These are phyloP conservation scores for Leishmania turanica DNA, from an alignment of 208 protist species.

Conservation along the genomic window DNA sequence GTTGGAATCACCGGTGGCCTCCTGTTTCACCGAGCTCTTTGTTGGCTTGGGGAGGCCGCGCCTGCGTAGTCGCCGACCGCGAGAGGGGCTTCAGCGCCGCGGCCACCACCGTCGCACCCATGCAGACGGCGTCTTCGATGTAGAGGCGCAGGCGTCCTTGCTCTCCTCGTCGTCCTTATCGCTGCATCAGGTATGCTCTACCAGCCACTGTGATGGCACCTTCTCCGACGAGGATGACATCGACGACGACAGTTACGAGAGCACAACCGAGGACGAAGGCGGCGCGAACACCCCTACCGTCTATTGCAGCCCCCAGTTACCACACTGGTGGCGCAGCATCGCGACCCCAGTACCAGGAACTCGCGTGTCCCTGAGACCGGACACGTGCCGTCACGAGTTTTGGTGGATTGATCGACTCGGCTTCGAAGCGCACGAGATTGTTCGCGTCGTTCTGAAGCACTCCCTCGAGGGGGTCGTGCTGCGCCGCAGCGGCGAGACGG, in stretches of 20 bases:
- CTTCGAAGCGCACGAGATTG: conserved; percentile 29
- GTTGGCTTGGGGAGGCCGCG: conserved; percentile 28
- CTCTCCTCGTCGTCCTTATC: not conserved
- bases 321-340: conserved; percentile 40
- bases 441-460: conserved; percentile 27
- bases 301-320: conserved; percentile 24
- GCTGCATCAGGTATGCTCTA: conserved; percentile 3
- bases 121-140: not conserved
- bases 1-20: not conserved
- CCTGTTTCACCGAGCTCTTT: conserved; percentile 28
- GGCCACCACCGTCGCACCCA: not conserved
- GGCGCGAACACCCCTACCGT: conserved; percentile 28
- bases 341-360: conserved; percentile 21
- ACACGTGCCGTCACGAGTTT: conserved; percentile 24
- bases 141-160: not conserved
- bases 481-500: conserved; percentile 21
- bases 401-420: conserved; percentile 43
- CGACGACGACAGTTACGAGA: conserved; percentile 12
- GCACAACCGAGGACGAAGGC: conserved; percentile 17
- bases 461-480: conserved; percentile 19
- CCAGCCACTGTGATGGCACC: not conserved
- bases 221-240: not conserved
- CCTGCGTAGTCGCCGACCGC: conserved; percentile 3
- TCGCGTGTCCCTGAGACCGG: conserved; percentile 17
- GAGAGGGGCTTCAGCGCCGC: not conserved